Percentiles rank a stretch among this genome's conserved stretches.
These are phyloP conservation scores for Vaccinium macrocarpon DNA, from an alignment of 148 eudicot species.

Conservation along the genomic window DNA sequence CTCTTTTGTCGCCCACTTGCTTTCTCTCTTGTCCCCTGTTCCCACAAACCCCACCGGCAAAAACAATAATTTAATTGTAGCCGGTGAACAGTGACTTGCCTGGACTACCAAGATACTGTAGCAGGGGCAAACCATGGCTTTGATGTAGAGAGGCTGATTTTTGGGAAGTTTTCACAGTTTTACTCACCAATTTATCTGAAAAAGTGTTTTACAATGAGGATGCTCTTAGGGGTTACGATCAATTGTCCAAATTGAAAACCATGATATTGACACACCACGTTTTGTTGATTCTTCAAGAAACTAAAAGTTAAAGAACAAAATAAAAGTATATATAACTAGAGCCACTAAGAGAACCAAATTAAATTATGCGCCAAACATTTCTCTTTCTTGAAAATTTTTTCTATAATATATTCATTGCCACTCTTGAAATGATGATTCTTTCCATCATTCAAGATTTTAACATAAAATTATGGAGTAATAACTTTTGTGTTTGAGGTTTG, in stretches of 20 bases:
- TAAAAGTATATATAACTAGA: neutral
- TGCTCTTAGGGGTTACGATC: neutral
- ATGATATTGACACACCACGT: neutral
- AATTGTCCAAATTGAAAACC: neutral
- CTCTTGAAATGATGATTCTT: neutral
- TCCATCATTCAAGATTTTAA: neutral
- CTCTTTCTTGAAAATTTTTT: neutral
- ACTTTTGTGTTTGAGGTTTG: neutral
- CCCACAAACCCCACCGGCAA: too few species aligned
- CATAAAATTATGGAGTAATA: neutral
- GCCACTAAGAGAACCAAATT: neutral
- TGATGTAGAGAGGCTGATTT: too few species aligned
- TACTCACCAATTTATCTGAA: too few species aligned
- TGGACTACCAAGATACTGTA: too few species aligned
- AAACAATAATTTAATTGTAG: too few species aligned
- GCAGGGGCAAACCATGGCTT: too few species aligned
- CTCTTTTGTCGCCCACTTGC: too few species aligned
- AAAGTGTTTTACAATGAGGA: too few species aligned
- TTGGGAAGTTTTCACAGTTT: too few species aligned
- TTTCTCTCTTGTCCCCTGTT: too few species aligned
- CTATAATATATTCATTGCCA: neutral
- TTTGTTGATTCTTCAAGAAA: neutral
- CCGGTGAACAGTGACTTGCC: too few species aligned
- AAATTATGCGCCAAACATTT: neutral
- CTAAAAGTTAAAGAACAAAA: neutral